phyloP scores from a whole-genome alignment of 164 flowering plant species.

The Paratinospora sagittata region DNA sequence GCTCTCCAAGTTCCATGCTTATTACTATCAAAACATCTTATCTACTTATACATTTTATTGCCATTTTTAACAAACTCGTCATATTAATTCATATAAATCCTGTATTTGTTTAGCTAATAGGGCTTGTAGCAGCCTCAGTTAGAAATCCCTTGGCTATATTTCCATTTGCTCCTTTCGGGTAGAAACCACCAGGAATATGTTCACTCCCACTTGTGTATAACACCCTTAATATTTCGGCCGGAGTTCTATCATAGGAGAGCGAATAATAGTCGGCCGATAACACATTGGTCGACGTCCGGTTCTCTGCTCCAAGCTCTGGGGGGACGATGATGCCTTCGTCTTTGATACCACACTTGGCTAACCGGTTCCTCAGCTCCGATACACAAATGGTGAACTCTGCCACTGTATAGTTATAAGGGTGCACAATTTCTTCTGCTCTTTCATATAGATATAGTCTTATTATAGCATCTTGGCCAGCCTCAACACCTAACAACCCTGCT shows the following conservation, averaged over 20 bases:
- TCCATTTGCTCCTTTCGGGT: constrained; percentile 12
- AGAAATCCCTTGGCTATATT: constrained; percentile 7
- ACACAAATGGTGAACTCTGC: constrained; percentile 7
- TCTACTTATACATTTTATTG: too few relatives aligned
- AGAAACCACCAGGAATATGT: constrained; percentile 17
- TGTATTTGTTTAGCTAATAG: too few relatives aligned
- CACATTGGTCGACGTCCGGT: constrained; percentile 14
- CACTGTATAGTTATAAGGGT: too few relatives aligned
- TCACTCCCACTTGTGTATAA: too few relatives aligned
- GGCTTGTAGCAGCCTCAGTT: too few relatives aligned
- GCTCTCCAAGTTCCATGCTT: too few relatives aligned
- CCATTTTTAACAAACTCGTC: too few relatives aligned
- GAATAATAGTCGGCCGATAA: constrained; percentile 6
- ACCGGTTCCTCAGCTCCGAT: constrained; percentile 8
- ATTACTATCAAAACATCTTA: too few relatives aligned
- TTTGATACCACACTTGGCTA: constrained; percentile 13
- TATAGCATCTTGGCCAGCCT: constrained; percentile 16
- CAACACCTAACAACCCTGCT: background rate
- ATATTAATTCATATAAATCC: too few relatives aligned
- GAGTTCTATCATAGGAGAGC: constrained; percentile 7
- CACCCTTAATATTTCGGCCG: constrained; percentile 10
- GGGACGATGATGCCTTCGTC: constrained; percentile 14
- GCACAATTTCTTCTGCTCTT: too few relatives aligned
- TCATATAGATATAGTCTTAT: too few relatives aligned
- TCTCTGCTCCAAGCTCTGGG: constrained; percentile 11